Conservation (phyloP, 495 filamentous ascomycete genomes). For the Aspergillus ostianus region DNA sequence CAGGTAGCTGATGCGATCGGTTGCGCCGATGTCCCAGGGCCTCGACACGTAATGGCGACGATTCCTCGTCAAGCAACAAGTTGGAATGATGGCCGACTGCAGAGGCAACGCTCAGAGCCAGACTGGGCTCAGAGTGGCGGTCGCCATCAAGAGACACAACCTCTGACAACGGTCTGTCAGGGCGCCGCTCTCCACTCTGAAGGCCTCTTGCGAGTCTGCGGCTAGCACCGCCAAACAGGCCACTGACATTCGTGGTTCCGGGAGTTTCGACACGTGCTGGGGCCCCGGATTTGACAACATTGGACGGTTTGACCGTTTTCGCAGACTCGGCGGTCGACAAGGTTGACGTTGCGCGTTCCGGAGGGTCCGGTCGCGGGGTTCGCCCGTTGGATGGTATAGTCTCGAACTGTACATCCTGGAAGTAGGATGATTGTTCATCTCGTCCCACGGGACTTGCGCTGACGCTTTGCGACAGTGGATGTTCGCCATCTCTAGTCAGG, state of each 20-base stretch:
- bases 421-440: conserved; percentile 42
- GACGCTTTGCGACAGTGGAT: conserved; percentile 81
- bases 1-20: conserved; percentile 37
- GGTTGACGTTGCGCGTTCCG: conserved; percentile 53
- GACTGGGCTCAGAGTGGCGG: conserved; percentile 61
- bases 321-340: conserved; percentile 63
- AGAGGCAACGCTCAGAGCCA: conserved; percentile 59
- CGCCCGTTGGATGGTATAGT: conserved; percentile 38
- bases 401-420: conserved; percentile 36
- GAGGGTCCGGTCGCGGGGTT: conserved; percentile 41
- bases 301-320: conserved; percentile 55
- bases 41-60: conserved; percentile 13
- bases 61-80: conserved; percentile 39
- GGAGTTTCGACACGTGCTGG: conserved; percentile 49
- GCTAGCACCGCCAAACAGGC: conserved; percentile 57
- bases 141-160: conserved; percentile 54
- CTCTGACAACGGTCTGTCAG: conserved; percentile 56
- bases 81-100: conserved; percentile 58
- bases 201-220: conserved; percentile 50
- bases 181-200: conserved; percentile 45
- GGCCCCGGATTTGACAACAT: conserved; percentile 32
- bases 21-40: conserved; percentile 34
- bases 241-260: conserved; percentile 48
- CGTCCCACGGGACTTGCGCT: conserved; percentile 66
- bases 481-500: conserved; percentile 56